These are phyloP conservation scores for Rhodotorula glutinis DNA, from an alignment of 1,284 basidiomycete genomes.

Conservation along the genomic window DNA sequence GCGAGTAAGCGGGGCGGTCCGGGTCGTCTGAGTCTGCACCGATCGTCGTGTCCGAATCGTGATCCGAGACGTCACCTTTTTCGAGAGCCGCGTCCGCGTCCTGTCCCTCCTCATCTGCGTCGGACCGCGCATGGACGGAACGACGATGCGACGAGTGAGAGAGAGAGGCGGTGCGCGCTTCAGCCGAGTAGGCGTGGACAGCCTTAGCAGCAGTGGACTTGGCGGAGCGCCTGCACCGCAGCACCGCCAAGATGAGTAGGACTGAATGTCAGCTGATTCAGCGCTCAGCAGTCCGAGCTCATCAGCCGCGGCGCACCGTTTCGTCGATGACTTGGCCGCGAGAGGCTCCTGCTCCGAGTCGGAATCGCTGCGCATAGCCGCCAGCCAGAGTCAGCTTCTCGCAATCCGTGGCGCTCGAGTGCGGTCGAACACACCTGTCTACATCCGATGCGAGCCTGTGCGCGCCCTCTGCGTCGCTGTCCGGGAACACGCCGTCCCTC, in stretches of 20 bases:
- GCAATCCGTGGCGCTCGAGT: too few species aligned
- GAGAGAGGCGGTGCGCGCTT: not conserved
- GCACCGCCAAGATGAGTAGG: too few species aligned
- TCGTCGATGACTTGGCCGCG: too few species aligned
- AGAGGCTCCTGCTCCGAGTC: too few species aligned
- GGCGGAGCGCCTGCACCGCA: not conserved
- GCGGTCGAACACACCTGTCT: too few species aligned
- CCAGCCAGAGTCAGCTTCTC: not conserved
- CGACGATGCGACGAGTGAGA: not conserved
- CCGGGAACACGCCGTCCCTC: not conserved
- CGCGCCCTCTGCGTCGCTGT: not conserved
- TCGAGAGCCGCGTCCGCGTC: not conserved
- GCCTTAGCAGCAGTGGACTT: not conserved
- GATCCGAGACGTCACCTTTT: not conserved
- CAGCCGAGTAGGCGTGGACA: not conserved
- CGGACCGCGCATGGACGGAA: not conserved
- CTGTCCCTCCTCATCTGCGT: not conserved
- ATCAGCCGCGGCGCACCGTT: too few species aligned
- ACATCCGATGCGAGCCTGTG: not conserved
- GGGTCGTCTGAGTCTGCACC: slow-evolving; percentile 26
- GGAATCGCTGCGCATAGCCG: too few species aligned
- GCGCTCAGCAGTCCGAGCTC: too few species aligned
- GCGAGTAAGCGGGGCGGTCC: slow-evolving; percentile 7
- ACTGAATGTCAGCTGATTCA: too few species aligned
- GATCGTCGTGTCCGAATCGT: slow-evolving; percentile 2